phyloP scores from a whole-genome alignment of 768 basidiomycete genomes.

The Russula olivacea region DNA sequence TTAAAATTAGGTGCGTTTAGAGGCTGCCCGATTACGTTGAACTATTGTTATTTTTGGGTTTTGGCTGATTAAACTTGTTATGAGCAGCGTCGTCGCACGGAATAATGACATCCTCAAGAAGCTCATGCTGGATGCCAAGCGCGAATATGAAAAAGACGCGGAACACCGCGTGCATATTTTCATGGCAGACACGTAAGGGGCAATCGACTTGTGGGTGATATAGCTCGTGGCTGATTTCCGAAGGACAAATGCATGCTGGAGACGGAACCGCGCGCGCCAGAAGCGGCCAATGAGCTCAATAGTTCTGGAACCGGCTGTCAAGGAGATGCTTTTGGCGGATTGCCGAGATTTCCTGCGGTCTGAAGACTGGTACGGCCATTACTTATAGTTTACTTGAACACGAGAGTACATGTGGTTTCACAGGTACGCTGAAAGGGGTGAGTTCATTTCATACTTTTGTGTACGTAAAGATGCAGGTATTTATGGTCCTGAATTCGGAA shows the following conservation, averaged over 20 bases:
- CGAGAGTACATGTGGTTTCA: conserved; percentile 14
- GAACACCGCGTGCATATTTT: conserved; percentile 87
- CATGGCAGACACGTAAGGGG: conserved; percentile 80
- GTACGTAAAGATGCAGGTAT: conserved; percentile 8
- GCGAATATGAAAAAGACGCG: conserved; percentile 85
- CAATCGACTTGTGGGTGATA: conserved; percentile 21
- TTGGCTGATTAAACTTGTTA: background rate
- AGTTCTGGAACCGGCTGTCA: conserved; percentile 81
- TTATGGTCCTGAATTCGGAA: conserved; percentile 11
- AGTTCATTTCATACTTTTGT: conserved; percentile 27
- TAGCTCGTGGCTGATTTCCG: conserved; percentile 11
- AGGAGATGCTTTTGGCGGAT: conserved; percentile 84
- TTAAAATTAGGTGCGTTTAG: conserved; percentile 67
- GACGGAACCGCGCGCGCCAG: conserved; percentile 83
- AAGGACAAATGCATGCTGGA: conserved; percentile 72
- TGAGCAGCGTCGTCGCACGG: conserved; percentile 70
- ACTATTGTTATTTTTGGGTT: background rate
- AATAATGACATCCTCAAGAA: conserved; percentile 85
- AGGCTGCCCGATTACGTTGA: conserved; percentile 24
- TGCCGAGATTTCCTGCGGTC: conserved; percentile 81
- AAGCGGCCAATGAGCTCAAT: conserved; percentile 90
- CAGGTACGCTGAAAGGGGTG: conserved; percentile 90
- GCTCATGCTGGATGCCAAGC: conserved; percentile 80
- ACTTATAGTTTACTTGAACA: conserved; percentile 19
- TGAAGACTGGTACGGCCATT: conserved; percentile 66